These are phyloP conservation scores for Chrysochromulina tobinii DNA, from an alignment of 78 protist species.

Conservation along the genomic window DNA sequence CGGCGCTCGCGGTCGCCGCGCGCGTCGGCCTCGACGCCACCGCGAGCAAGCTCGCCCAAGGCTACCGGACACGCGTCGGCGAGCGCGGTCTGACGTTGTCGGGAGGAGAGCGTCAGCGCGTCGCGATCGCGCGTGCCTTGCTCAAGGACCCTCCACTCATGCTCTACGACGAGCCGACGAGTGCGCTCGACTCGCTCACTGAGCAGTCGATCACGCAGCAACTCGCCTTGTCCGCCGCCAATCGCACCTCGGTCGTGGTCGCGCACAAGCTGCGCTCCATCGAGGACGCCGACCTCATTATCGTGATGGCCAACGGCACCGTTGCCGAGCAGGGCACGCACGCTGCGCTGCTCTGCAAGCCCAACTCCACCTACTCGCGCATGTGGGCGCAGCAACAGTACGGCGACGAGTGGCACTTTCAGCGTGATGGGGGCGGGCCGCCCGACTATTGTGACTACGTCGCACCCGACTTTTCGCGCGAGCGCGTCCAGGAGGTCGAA, in stretches of 20 bases:
- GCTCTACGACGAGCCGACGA: constrained; percentile 5
- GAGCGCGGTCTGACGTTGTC: constrained; percentile 22
- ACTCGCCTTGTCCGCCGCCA: background rate
- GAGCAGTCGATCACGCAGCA: background rate
- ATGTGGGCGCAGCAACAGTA: background rate
- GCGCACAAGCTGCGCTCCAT: constrained; percentile 87
- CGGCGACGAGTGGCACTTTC: too few species aligned
- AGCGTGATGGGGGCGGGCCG: too few species aligned
- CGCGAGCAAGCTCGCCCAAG: background rate
- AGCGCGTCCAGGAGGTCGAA: too few species aligned
- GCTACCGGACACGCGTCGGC: constrained; percentile 8
- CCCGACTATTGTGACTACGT: too few species aligned
- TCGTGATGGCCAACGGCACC: constrained; percentile 48
- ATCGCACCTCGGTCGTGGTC: constrained; percentile 69
- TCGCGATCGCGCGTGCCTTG: constrained; percentile 90
- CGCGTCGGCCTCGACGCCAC: background rate
- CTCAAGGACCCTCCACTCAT: background rate
- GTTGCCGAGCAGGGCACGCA: constrained; percentile 86
- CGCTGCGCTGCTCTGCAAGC: constrained; percentile 54
- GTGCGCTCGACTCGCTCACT: background rate
- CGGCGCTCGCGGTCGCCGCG: background rate
- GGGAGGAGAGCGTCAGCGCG: constrained; percentile 91
- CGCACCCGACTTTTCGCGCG: too few species aligned
- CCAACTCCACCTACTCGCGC: background rate
- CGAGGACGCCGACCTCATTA: constrained; percentile 65